Evolutionary conservation across 345 rosid species (phyloP).

Genomic region (Euphorbia lathyris): DNA sequence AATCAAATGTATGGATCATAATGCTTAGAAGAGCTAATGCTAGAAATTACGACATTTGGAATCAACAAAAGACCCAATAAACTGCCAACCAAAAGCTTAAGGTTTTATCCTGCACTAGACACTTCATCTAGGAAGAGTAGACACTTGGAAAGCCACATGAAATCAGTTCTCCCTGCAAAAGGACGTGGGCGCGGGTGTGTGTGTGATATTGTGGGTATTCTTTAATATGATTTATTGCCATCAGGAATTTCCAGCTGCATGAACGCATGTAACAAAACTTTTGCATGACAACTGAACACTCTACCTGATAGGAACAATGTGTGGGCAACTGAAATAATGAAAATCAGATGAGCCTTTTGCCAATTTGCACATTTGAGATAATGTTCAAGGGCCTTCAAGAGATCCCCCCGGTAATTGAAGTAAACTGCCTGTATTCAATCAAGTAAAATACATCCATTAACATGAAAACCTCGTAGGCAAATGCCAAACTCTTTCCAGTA

Average conservation of each 20-base stretch:
- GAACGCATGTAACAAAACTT: constrained; percentile 2
- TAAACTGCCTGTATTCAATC: constrained; percentile 68
- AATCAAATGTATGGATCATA: neutral
- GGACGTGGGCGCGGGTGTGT: too few species aligned
- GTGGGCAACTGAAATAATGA: constrained; percentile 72
- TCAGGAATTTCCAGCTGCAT: neutral
- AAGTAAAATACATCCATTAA: constrained; percentile 13
- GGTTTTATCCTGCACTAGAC: neutral
- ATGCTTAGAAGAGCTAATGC: neutral
- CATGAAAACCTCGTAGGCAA: neutral
- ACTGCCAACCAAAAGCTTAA: neutral
- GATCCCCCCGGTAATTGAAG: constrained; percentile 61
- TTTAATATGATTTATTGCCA: neutral
- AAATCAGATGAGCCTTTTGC: constrained; percentile 88
- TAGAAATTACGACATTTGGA: neutral
- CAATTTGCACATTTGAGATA: constrained; percentile 77
- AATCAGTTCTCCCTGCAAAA: neutral
- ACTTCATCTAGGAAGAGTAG: neutral
- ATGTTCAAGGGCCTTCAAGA: constrained; percentile 78
- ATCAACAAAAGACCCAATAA: neutral
- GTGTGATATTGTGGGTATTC: neutral
- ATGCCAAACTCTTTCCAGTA: neutral
- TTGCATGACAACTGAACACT: constrained; percentile 11
- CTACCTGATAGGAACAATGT: constrained; percentile 73
- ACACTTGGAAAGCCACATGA: neutral